These are phyloP conservation scores for Podospora pseudopauciseta DNA, from an alignment of 495 filamentous ascomycete species.

Conservation along the genomic window DNA sequence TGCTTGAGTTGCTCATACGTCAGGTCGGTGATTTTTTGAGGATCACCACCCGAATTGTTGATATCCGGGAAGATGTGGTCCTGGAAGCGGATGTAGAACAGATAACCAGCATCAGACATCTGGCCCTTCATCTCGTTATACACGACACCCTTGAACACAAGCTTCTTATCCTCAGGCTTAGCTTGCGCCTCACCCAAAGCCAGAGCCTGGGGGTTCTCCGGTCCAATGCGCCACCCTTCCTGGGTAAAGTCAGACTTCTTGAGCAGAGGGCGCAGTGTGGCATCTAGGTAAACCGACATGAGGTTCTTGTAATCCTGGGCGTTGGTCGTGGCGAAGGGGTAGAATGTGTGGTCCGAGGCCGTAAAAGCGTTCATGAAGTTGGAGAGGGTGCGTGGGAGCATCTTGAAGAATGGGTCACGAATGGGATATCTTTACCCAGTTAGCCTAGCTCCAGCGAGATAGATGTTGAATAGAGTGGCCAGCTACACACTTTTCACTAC, in stretches of 20 bases:
- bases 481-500: constrained; percentile 80
- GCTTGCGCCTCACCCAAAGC: constrained; percentile 41
- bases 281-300: constrained; percentile 93
- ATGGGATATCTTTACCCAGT: constrained; percentile 70
- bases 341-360: constrained; percentile 92
- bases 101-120: constrained; percentile 94
- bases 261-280: constrained; percentile 82
- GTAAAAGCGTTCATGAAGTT: constrained; percentile 99
- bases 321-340: constrained; percentile 98
- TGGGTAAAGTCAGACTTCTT: constrained; percentile 90
- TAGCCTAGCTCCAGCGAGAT: not conserved
- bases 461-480: not conserved
- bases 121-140: constrained; percentile 99
- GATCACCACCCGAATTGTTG: constrained; percentile 94
- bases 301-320: constrained; percentile 91
- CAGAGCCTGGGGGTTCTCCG: constrained; percentile 70
- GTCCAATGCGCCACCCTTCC: constrained; percentile 94
- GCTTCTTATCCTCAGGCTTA: constrained; percentile 47
- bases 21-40: constrained; percentile 90
- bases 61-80: constrained; percentile 91
- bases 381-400: constrained; percentile 92
- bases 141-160: constrained; percentile 97
- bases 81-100: constrained; percentile 91
- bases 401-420: constrained; percentile 98
- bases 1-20: constrained; percentile 79